Base-by-base conservation (phyloP, 352 stramenopile genomes). In the Blastocystis sp. region DNA sequence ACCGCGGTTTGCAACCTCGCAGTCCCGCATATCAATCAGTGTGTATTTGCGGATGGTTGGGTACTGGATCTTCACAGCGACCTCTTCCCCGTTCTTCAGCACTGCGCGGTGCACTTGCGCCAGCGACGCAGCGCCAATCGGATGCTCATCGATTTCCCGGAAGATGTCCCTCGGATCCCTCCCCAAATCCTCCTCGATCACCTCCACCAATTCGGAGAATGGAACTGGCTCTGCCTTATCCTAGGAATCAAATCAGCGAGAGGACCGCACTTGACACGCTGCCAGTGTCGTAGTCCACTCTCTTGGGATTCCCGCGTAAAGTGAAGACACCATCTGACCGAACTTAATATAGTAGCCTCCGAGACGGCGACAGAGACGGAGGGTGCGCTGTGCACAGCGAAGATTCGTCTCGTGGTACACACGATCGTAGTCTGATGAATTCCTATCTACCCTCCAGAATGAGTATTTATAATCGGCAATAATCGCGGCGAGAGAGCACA, bases 21-120 rank as follows among this genome's bases (percentile, higher is more conserved):
- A 76, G 34, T 88, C 67, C 19, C 78, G 78, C 38, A 88, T 74
- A 52, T 88, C 78, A 28, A 88, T 88, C 45, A 79, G 19, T 91
- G 95, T 94, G 81, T 94, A 93, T 38, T 87, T 52, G n/a, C 91
- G 90, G 28, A 98, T 89, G 82, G 94, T 91, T 17, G 93, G 93
- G 77, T 96, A 96, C 89, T 96, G 94, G 21, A 96, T 91, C 89
- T 96, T 96, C n/a, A 96, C 92, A 7, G 93, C 93, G 52, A 96
- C 90, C 11, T 93, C 92, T 38, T 92, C 90, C 2, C 93, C 94
- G 48, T 91, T 41, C 14, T 89, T 81, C 65, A 95, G 92, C 2
- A 95, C 90, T 3, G 93, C 94, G 41, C 89, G 90, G 71, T 96
- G 94, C 34, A 91, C 88, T 76, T 96, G 94, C 19, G 93, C 94